Conservation (phyloP, 352 stramenopile species). For the Blastocystis sp. region DNA sequence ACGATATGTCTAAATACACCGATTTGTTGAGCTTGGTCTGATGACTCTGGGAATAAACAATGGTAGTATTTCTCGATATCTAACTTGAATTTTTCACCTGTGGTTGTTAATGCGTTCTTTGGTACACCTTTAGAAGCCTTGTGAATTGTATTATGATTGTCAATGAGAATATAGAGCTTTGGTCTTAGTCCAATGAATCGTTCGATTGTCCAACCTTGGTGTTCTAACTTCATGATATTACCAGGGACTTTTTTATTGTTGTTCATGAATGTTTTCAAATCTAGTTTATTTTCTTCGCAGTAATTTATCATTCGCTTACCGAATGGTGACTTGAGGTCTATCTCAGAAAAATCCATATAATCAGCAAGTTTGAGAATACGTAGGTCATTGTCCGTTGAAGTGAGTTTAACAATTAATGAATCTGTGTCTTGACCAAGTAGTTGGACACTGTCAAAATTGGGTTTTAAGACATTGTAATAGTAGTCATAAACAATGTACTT, state of each 20-base stretch:
- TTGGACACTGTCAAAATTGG: background rate
- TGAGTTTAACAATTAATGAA: background rate
- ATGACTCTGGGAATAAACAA: background rate
- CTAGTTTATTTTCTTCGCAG: background rate
- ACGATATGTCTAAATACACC: background rate
- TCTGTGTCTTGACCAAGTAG: constrained; percentile 2
- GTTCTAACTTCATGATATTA: background rate
- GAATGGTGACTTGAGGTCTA: background rate
- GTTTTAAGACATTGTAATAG: background rate
- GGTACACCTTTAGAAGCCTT: background rate
- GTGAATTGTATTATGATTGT: background rate
- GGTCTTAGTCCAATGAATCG: background rate
- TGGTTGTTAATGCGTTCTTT: background rate
- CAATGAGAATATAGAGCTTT: background rate
- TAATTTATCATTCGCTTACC: background rate
- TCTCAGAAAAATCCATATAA: constrained; percentile 5
- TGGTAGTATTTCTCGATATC: background rate
- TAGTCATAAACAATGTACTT: constrained; percentile 6
- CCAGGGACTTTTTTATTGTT: background rate
- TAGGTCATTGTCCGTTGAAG: background rate
- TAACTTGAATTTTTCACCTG: background rate
- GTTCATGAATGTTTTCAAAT: background rate
- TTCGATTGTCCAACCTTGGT: background rate
- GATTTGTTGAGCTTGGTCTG: background rate
- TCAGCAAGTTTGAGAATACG: background rate